Evolutionary conservation across 805 yeast genomes (phyloP).

Genomic region (Zygoascus flipseniorum): DNA sequence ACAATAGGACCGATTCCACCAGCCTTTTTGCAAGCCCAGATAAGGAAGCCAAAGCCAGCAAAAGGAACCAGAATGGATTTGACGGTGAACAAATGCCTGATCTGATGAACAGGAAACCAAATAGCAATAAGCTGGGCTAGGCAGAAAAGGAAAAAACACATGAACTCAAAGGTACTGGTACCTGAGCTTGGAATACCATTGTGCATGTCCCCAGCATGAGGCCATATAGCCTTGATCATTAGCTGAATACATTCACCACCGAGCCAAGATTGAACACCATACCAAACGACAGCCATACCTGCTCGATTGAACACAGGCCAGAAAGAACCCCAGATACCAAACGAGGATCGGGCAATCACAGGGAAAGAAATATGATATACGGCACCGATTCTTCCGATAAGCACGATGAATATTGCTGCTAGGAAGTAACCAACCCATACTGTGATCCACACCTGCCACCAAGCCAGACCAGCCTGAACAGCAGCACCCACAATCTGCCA

Average conservation of each 20-base stretch:
- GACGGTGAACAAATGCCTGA: constrained; percentile 75
- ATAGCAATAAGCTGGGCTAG: constrained; percentile 68
- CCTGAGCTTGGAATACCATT: constrained; percentile 51
- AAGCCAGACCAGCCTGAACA: constrained; percentile 62
- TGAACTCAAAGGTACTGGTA: constrained; percentile 62
- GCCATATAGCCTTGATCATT: constrained; percentile 72
- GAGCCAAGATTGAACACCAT: constrained; percentile 75
- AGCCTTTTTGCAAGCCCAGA: constrained; percentile 79
- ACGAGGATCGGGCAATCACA: constrained; percentile 68
- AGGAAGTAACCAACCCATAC: constrained; percentile 78
- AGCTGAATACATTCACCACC: constrained; percentile 77
- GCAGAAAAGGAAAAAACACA: constrained; percentile 79
- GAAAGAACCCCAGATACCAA: constrained; percentile 77
- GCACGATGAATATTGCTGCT: constrained; percentile 59
- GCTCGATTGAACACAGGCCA: constrained; percentile 89
- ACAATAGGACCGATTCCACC: constrained; percentile 71
- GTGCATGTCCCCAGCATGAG: constrained; percentile 26
- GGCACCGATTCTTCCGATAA: constrained; percentile 73
- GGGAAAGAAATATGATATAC: constrained; percentile 81
- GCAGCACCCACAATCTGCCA: constrained; percentile 91
- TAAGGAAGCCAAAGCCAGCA: constrained; percentile 74
- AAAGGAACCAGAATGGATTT: constrained; percentile 73
- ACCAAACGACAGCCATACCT: constrained; percentile 84
- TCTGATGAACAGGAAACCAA: constrained; percentile 72
- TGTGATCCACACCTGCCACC: constrained; percentile 90